Evolutionary conservation across 352 stramenopile species (phyloP).

Genomic region (Phytophthora sp.): DNA sequence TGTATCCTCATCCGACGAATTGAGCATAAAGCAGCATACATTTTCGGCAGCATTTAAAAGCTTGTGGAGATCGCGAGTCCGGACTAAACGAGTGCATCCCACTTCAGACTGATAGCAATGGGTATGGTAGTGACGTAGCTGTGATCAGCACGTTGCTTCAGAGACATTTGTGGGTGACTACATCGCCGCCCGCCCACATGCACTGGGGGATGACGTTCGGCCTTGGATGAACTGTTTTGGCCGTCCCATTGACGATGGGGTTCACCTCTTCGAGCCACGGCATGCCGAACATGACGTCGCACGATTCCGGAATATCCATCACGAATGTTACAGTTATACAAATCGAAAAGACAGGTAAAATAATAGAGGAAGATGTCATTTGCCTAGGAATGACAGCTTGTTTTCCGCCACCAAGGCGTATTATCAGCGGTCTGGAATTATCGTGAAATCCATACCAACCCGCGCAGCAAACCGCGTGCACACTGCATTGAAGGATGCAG

Average conservation of each 20-base stretch:
- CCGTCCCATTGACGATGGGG: conserved; percentile 5
- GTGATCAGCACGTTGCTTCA: neutral
- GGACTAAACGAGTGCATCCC: conserved; percentile 12
- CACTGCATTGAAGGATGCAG: neutral
- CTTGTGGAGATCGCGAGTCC: neutral
- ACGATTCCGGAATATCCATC: conserved; percentile 14
- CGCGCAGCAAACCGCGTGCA: neutral
- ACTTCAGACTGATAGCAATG: neutral
- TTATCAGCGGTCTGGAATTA: neutral
- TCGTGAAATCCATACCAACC: neutral
- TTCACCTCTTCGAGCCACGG: conserved; percentile 18
- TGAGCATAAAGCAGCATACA: conserved; percentile 13
- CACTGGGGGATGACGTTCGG: neutral
- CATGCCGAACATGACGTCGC: conserved; percentile 18
- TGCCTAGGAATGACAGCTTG: conserved; percentile 1
- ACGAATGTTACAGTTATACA: conserved; percentile 15
- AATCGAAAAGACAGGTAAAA: conserved; percentile 2
- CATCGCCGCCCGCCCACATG: neutral
- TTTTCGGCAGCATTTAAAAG: conserved; percentile 1
- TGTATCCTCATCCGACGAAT: neutral
- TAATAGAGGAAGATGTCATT: neutral
- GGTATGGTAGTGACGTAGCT: neutral
- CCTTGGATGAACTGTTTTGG: neutral
- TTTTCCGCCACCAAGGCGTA: conserved; percentile 1
- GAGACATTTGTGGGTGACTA: neutral